A percentile compares a stretch with the other conserved stretches of the same genome.
These are phyloP conservation scores for Teunomyces atbi DNA, from an alignment of 805 yeast species.

Conservation along the genomic window DNA sequence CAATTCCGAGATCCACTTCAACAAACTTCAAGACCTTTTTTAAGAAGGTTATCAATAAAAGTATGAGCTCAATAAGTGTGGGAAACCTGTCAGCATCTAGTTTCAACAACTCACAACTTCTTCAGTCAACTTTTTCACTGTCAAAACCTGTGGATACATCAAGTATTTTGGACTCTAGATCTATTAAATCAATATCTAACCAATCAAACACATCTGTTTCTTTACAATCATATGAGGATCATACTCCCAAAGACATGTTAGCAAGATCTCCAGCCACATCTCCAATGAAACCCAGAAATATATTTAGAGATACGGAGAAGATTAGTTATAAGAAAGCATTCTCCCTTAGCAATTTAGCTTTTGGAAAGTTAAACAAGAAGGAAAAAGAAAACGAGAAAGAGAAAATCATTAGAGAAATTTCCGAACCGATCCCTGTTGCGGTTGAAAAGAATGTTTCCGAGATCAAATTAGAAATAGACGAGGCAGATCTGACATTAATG, in stretches of 20 bases:
- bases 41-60: slow-evolving; percentile 12
- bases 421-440: neutral
- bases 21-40: slow-evolving; percentile 16
- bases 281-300: neutral
- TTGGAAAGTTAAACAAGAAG: neutral
- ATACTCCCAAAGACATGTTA: neutral
- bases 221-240: neutral
- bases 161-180: slow-evolving; percentile 2
- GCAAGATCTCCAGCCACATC: neutral
- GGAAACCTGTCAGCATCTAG: neutral
- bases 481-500: neutral
- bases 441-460: neutral
- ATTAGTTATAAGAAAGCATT: slow-evolving; percentile 6
- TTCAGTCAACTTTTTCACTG: neutral
- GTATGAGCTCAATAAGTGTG: neutral
- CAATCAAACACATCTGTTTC: slow-evolving; percentile 3
- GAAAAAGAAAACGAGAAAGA: neutral
- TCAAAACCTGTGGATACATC: neutral
- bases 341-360: slow-evolving; percentile 7
- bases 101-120: neutral
- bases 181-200: slow-evolving; percentile 3
- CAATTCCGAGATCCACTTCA: neutral
- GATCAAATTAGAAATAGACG: neutral
- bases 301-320: neutral
- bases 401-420: neutral